These are phyloP conservation scores for Hyparrhenia diplandra DNA, from an alignment of 176 grass and related monocot genomes.

Conservation along the genomic window DNA sequence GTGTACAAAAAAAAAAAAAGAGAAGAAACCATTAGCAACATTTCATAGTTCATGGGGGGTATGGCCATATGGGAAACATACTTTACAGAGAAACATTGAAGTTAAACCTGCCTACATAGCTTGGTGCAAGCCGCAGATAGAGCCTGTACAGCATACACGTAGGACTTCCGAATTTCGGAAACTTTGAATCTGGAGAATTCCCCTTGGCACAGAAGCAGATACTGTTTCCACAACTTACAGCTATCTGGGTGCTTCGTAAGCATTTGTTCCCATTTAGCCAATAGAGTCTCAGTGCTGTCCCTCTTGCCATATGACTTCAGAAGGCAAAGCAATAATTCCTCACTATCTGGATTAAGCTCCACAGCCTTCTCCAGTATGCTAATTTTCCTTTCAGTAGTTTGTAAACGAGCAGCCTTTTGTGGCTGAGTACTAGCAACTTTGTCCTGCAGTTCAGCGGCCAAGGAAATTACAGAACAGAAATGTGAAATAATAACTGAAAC, in stretches of 20 bases:
- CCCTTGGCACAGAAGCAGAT: constrained; percentile 82
- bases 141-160: constrained; percentile 77
- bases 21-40: neutral
- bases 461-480: constrained; percentile 4
- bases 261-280: constrained; percentile 80
- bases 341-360: constrained; percentile 82
- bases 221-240: constrained; percentile 91
- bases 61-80: neutral
- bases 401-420: constrained; percentile 73
- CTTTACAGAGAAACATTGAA: constrained; percentile 33
- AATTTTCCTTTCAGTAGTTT: constrained; percentile 94
- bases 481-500: neutral
- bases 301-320: constrained; percentile 77
- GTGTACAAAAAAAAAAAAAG: constrained; percentile 16
- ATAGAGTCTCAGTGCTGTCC: constrained; percentile 54
- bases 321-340: constrained; percentile 80
- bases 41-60: constrained; percentile 16
- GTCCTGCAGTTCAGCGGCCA: constrained; percentile 46
- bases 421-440: constrained; percentile 77
- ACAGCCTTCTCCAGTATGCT: constrained; percentile 40
- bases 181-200: constrained; percentile 96
- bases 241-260: constrained; percentile 69
- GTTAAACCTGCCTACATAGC: constrained; percentile 88
- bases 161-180: constrained; percentile 63
- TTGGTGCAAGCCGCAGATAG: constrained; percentile 76